Evolutionary conservation across 169 alveolate species (phyloP).

Genomic region (Plasmodium adleri): DNA sequence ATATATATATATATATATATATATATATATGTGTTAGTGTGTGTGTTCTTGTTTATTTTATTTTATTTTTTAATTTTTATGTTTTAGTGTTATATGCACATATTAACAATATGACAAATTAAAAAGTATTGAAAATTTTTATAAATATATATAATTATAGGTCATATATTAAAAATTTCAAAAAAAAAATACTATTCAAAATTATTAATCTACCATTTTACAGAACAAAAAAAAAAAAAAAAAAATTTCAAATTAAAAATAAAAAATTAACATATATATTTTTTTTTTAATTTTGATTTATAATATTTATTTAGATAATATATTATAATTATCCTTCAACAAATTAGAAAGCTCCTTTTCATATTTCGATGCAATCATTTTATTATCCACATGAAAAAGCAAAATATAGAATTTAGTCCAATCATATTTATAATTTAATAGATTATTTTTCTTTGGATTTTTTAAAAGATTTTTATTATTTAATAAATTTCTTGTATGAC

Average conservation of each 20-base stretch:
- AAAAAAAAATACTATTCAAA: no score
- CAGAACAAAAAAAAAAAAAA: no score
- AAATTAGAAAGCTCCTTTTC: slow-evolving; percentile 51
- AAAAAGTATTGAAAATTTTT: no score
- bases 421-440: slow-evolving; percentile 62
- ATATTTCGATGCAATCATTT: slow-evolving; percentile 55
- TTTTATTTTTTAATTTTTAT: no score
- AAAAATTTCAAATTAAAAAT: background rate
- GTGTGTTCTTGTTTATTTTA: no score
- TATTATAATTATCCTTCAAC: slow-evolving; percentile 20
- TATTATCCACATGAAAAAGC: slow-evolving; percentile 66
- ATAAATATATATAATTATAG: no score
- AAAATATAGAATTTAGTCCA: slow-evolving; percentile 46
- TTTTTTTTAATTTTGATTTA: background rate
- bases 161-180: no score
- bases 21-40: no score
- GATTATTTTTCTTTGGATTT: slow-evolving; percentile 51
- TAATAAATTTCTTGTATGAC: slow-evolving; percentile 66
- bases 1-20: no score
- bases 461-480: slow-evolving; percentile 72
- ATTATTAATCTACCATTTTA: no score
- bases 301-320: slow-evolving; percentile 28
- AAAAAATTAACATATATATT: background rate
- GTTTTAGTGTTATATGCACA: no score
- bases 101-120: no score